Evolutionary conservation across 169 alveolate species (phyloP).

Genomic region (Amoebophrya sp.): DNA sequence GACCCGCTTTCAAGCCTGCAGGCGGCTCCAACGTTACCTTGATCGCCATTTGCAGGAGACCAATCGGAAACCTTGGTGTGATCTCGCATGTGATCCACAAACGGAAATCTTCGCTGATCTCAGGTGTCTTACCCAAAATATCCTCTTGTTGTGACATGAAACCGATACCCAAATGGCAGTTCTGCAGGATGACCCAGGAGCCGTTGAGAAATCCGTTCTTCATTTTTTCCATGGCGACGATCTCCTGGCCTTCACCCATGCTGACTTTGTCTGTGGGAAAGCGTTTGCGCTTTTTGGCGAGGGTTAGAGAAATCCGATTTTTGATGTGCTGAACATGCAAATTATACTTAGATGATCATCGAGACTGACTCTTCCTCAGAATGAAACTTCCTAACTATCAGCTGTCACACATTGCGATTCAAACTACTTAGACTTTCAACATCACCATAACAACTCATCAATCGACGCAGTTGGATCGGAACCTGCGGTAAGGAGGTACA

Average conservation of each 20-base stretch:
- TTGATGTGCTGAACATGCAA: too few relatives aligned
- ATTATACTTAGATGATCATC: too few relatives aligned
- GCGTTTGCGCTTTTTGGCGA: conserved; percentile 84
- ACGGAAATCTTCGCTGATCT: conserved; percentile 48
- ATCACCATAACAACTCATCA: conserved; percentile 83
- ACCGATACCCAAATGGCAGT: conserved; percentile 85
- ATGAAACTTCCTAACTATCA: too few relatives aligned
- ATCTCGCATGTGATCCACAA: conserved; percentile 76
- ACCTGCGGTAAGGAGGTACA: conserved; percentile 83
- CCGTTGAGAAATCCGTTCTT: conserved; percentile 77
- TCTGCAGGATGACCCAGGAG: conserved; percentile 89
- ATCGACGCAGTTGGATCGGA: conserved; percentile 88
- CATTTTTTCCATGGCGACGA: conserved; percentile 76
- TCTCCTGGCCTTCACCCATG: conserved; percentile 94
- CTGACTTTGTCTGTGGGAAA: conserved; percentile 78
- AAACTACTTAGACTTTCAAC: too few relatives aligned
- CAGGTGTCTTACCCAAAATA: conserved; percentile 40
- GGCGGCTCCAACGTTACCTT: conserved; percentile 92
- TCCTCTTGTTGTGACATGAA: conserved; percentile 48
- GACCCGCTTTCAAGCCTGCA: conserved; percentile 90
- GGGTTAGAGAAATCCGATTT: too few relatives aligned
- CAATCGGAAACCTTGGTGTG: conserved; percentile 85
- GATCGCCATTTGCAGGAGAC: conserved; percentile 86
- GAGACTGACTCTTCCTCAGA: too few relatives aligned
- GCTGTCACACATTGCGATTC: too few relatives aligned